Conservation (phyloP, 176 grass and related monocot species). For the Pontederia paniculata region DNA sequence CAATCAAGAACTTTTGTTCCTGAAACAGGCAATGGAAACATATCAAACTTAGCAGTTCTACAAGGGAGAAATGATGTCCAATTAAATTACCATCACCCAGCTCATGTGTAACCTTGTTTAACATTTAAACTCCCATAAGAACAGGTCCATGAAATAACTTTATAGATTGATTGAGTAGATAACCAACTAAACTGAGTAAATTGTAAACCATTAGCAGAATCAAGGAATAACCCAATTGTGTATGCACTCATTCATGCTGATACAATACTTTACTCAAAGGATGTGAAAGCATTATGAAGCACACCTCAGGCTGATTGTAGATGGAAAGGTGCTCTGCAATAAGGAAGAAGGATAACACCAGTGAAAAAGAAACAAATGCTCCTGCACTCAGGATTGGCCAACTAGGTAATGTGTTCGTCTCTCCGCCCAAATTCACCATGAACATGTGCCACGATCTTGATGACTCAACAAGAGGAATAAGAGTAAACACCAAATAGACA, state of each 20-base stretch:
- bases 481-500: constrained; percentile 42
- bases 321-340: constrained; percentile 74
- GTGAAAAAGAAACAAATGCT: constrained; percentile 44
- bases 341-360: constrained; percentile 74
- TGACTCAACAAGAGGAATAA: constrained; percentile 46
- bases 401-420: constrained; percentile 40
- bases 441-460: constrained; percentile 55
- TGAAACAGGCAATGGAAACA: constrained; percentile 32
- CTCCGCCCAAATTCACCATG: constrained; percentile 34
- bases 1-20: constrained; percentile 97
- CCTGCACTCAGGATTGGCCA: constrained; percentile 88
- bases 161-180: too few species aligned
- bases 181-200: too few species aligned
- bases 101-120: too few species aligned
- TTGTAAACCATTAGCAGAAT: too few species aligned
- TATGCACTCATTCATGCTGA: too few species aligned
- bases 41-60: constrained; percentile 11
- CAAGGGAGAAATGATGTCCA: not conserved
- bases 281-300: constrained; percentile 21
- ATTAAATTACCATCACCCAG: too few species aligned
- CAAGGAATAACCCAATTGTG: too few species aligned
- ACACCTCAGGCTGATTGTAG: constrained; percentile 92
- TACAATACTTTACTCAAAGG: constrained; percentile 3
- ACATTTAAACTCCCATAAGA: too few species aligned
- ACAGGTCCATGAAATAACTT: too few species aligned